These are phyloP conservation scores for Brettanomyces custersianus DNA, from an alignment of 805 yeast genomes.

Conservation along the genomic window DNA sequence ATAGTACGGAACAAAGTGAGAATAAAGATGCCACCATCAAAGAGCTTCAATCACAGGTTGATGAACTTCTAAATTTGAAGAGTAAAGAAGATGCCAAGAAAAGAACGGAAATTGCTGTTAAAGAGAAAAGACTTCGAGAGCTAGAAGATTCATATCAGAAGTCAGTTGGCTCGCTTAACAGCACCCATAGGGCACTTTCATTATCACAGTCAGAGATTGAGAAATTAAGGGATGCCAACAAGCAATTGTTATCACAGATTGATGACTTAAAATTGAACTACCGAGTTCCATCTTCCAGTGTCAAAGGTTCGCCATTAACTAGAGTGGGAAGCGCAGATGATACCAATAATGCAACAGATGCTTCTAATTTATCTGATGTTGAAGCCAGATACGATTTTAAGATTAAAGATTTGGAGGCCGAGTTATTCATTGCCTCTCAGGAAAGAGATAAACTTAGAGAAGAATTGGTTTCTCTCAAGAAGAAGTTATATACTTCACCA, in stretches of 20 bases:
- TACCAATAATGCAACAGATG: slow-evolving; percentile 8
- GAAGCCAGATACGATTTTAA: slow-evolving; percentile 62
- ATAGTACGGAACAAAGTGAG: not conserved
- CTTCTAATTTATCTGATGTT: slow-evolving; percentile 22
- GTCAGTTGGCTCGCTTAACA: slow-evolving; percentile 63
- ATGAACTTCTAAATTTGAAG: slow-evolving; percentile 41
- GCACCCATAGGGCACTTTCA: slow-evolving; percentile 66
- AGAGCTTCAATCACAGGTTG: slow-evolving; percentile 46
- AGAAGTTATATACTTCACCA: slow-evolving; percentile 32
- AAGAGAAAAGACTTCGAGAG: slow-evolving; percentile 14
- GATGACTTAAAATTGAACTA: slow-evolving; percentile 50
- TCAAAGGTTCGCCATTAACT: slow-evolving; percentile 2
- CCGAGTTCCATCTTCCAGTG: not conserved
- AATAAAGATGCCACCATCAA: slow-evolving; percentile 7
- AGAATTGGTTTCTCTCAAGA: slow-evolving; percentile 48
- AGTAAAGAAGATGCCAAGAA: slow-evolving; percentile 26
- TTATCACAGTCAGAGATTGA: slow-evolving; percentile 65
- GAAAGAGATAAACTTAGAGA: slow-evolving; percentile 76
- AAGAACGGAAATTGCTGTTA: slow-evolving; percentile 21
- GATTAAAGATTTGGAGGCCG: slow-evolving; percentile 78
- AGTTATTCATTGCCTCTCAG: slow-evolving; percentile 67
- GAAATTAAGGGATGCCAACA: slow-evolving; percentile 47
- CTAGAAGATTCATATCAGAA: slow-evolving; percentile 62
- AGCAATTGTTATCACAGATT: slow-evolving; percentile 51
- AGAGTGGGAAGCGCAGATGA: slow-evolving; percentile 2